Conservation (phyloP, 768 basidiomycete genomes). For the Termitomyces sp. region DNA sequence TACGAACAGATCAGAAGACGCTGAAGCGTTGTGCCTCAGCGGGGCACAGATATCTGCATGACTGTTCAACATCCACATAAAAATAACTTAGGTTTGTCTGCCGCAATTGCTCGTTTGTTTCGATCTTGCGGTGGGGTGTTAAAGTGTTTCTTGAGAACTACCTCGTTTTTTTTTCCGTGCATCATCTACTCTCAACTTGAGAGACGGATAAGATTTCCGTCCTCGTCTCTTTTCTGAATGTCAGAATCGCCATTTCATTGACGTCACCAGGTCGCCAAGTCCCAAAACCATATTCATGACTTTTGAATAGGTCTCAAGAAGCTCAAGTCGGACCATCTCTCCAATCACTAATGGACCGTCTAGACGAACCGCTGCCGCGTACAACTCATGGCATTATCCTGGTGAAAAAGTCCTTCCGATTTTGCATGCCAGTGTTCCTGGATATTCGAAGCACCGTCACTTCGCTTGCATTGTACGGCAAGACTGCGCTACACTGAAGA, state of each 20-base stretch:
- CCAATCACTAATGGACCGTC: too few relatives aligned
- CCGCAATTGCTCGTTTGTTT: too few relatives aligned
- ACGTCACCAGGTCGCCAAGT: too few relatives aligned
- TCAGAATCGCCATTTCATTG: too few relatives aligned
- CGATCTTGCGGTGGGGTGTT: not conserved
- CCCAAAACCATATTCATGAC: too few relatives aligned
- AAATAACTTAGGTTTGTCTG: not conserved
- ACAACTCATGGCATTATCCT: too few relatives aligned
- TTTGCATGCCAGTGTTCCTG: constrained; percentile 55
- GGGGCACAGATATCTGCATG: not conserved
- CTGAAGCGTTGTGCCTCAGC: constrained; percentile 2
- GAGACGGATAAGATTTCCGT: not conserved
- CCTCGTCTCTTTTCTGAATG: not conserved
- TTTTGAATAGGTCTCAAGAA: too few relatives aligned
- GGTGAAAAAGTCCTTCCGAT: not conserved
- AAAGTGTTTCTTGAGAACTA: too few relatives aligned
- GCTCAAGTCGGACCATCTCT: too few relatives aligned
- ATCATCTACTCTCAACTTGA: not conserved
- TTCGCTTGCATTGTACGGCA: constrained; percentile 72
- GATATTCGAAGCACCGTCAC: constrained; percentile 72
- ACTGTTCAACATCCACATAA: not conserved
- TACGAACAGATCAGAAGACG: not conserved
- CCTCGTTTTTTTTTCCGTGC: too few relatives aligned
- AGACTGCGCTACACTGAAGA: too few relatives aligned
- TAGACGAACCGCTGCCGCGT: too few relatives aligned